A percentile compares a stretch with the other conserved stretches of the same genome.
Conservation (phyloP, 805 yeast genomes). For the Torulaspora indica region DNA sequence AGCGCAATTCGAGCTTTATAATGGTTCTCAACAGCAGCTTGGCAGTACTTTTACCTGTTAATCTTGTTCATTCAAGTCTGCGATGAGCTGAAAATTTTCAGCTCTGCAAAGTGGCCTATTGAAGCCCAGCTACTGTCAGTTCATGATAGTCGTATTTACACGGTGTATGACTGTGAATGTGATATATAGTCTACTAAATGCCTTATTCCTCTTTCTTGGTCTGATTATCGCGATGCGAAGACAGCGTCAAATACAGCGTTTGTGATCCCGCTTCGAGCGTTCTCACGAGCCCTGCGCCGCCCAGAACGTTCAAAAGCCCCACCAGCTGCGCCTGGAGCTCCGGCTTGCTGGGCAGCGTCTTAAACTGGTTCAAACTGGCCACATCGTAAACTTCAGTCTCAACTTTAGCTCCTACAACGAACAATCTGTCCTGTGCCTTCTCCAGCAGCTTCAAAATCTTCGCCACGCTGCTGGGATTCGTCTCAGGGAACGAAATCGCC, state of each 20-base stretch:
- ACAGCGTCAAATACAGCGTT: conserved; percentile 67
- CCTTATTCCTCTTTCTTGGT: conserved; percentile 17
- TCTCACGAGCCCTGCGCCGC: conserved; percentile 85
- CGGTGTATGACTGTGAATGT: conserved; percentile 5
- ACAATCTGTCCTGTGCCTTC: conserved; percentile 63
- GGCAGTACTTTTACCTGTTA: neutral
- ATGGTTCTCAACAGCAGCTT: neutral
- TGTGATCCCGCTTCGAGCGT: conserved; percentile 70
- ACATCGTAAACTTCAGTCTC: conserved; percentile 55
- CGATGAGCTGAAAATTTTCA: conserved; percentile 14
- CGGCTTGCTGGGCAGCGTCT: conserved; percentile 65
- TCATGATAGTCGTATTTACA: conserved; percentile 10
- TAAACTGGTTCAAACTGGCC: conserved; percentile 54
- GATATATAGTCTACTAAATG: conserved; percentile 6
- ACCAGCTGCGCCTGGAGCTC: conserved; percentile 76
- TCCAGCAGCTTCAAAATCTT: conserved; percentile 58
- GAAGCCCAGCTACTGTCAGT: neutral
- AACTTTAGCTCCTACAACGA: conserved; percentile 80
- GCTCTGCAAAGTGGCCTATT: neutral
- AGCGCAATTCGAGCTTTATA: neutral
- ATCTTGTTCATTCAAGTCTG: neutral
- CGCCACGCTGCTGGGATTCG: conserved; percentile 67
- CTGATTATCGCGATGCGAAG: conserved; percentile 50
- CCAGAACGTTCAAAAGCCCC: conserved; percentile 73
- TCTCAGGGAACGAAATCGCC: conserved; percentile 57